Percentiles rank a stretch among this genome's conserved stretches.
Evolutionary conservation across 345 rosid genomes (phyloP).

Genomic region (Citrus mangshanensis): DNA sequence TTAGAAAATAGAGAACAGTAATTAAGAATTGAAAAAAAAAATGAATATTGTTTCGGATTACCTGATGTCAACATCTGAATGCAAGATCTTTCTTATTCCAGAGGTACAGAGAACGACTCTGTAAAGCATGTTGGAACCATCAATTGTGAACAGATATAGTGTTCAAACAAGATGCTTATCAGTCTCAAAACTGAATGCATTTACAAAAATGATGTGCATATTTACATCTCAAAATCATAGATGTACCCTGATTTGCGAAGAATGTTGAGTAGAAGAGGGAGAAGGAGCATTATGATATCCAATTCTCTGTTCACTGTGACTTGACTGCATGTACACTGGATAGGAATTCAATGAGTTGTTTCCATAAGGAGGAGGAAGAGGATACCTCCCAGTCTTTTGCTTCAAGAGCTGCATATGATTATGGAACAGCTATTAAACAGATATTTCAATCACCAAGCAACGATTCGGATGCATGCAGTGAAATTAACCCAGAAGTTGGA

Average conservation of each 20-base stretch:
- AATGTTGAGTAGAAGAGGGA: background rate
- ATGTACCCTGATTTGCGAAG: conserved; percentile 12
- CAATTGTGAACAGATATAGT: background rate
- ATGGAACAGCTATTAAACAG: background rate
- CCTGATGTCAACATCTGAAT: conserved; percentile 45
- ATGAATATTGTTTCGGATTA: conserved; percentile 6
- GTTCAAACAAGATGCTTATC: background rate
- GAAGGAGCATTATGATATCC: conserved; percentile 4
- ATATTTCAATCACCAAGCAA: background rate
- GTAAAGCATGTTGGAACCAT: background rate
- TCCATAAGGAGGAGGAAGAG: conserved; percentile 40
- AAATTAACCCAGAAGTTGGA: conserved; percentile 43
- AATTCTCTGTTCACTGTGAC: conserved; percentile 5
- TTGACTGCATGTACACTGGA: background rate
- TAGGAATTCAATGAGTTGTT: background rate
- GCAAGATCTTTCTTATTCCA: conserved; percentile 38
- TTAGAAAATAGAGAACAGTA: background rate
- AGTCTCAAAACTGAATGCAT: background rate
- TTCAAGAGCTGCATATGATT: conserved; percentile 24
- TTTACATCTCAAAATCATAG: background rate
- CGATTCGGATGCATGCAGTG: background rate
- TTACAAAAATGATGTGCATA: background rate
- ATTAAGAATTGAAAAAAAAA: background rate
- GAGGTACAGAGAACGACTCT: conserved; percentile 30
- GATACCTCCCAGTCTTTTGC: conserved; percentile 23